These are phyloP conservation scores for Lachnellula subtilissima DNA, from an alignment of 2,329 filamentous ascomycete genomes.

Conservation along the genomic window DNA sequence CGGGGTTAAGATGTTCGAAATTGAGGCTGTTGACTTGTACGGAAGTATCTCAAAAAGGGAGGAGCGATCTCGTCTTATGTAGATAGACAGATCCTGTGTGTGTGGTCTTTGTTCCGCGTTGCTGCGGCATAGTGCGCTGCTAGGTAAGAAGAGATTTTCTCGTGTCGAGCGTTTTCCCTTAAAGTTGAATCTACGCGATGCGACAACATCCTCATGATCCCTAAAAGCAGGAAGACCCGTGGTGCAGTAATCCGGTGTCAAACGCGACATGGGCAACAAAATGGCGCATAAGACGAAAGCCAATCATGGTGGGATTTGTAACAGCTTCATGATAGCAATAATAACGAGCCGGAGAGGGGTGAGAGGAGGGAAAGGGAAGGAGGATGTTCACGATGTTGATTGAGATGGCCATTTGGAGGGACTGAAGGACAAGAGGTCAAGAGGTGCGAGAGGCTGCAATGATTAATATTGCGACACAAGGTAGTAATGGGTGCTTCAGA, in stretches of 20 bases:
- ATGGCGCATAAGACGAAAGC: conserved; percentile 14
- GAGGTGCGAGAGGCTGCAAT: neutral
- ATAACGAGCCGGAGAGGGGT: conserved; percentile 1
- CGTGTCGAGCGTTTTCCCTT: conserved; percentile 10
- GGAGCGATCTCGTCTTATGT: neutral
- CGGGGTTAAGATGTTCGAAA: neutral
- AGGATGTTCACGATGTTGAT: neutral
- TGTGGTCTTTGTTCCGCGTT: neutral
- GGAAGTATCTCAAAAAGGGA: neutral
- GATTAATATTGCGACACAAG: neutral
- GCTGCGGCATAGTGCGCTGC: conserved; percentile 4
- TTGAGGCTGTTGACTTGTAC: neutral
- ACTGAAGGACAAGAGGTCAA: neutral
- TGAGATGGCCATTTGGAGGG: neutral
- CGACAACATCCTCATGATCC: conserved; percentile 8
- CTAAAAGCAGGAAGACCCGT: conserved; percentile 18
- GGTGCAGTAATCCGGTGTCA: conserved; percentile 10
- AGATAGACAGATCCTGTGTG: neutral
- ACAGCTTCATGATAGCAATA: conserved; percentile 11
- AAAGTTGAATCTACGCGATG: conserved; percentile 25
- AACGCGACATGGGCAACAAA: conserved; percentile 7
- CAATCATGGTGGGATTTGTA: conserved; percentile 19
- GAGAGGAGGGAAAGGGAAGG: neutral
- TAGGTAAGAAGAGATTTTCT: conserved; percentile 15
- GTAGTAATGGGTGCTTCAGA: neutral